A percentile compares a stretch with the other conserved stretches of the same genome.
Evolutionary conservation across 2,329 filamentous ascomycete genomes (phyloP).

Genomic region (Knufia fluminis): DNA sequence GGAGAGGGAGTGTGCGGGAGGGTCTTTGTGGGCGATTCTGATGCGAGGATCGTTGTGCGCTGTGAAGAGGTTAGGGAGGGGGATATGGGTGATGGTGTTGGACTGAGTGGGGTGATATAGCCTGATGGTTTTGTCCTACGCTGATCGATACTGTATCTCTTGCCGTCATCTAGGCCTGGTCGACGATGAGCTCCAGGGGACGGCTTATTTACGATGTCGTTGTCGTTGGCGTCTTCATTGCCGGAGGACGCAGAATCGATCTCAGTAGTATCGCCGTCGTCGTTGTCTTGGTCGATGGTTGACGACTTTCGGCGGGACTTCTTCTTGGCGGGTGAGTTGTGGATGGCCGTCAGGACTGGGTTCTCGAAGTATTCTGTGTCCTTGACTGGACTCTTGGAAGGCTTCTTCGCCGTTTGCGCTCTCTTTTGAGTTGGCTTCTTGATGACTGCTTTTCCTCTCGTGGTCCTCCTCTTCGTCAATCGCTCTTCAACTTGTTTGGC

Average conservation of each 20-base stretch:
- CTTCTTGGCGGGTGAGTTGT: conserved; percentile 2
- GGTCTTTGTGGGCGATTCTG: neutral
- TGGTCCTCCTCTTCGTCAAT: neutral
- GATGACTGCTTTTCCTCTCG: neutral
- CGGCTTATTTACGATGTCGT: neutral
- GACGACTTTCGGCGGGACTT: too few species aligned
- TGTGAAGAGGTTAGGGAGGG: neutral
- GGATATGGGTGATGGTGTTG: too few species aligned
- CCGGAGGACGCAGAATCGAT: neutral
- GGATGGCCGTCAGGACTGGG: conserved; percentile 26
- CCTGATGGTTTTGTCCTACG: too few species aligned
- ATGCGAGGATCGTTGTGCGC: too few species aligned
- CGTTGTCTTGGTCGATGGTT: too few species aligned
- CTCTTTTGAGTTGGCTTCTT: neutral
- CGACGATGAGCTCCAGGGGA: neutral
- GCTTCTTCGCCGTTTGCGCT: neutral
- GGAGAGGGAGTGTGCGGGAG: neutral
- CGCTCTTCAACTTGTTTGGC: neutral
- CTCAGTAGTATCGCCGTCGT: neutral
- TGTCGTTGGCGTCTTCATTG: neutral
- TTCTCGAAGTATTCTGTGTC: conserved; percentile 24
- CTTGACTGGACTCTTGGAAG: conserved; percentile 27
- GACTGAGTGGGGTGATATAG: too few species aligned
- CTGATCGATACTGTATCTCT: neutral
- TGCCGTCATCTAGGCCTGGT: neutral